These are phyloP conservation scores for Gyromitra esculenta DNA, from an alignment of 2,329 filamentous ascomycete species.

Conservation along the genomic window DNA sequence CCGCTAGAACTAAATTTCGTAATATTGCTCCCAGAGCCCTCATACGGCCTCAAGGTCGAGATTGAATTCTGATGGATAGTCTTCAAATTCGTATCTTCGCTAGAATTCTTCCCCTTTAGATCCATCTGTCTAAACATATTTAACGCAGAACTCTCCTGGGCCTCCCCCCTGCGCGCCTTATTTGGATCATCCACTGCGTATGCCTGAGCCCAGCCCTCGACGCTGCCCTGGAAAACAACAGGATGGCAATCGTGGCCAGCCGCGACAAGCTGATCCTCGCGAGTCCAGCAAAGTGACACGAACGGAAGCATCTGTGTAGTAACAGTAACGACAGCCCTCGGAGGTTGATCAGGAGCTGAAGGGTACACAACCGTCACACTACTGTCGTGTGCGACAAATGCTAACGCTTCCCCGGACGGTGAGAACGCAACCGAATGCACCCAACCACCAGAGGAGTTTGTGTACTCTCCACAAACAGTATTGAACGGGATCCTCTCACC, in stretches of 20 bases:
- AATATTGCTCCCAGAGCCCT: slow-evolving; percentile 69
- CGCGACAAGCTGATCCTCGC: slow-evolving; percentile 91
- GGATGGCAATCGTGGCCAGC: slow-evolving; percentile 92
- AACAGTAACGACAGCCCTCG: slow-evolving; percentile 87
- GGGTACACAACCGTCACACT: slow-evolving; percentile 97
- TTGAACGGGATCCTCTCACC: slow-evolving; percentile 97
- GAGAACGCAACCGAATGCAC: slow-evolving; percentile 93
- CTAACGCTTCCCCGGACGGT: slow-evolving; percentile 88
- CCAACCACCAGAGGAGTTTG: slow-evolving; percentile 98
- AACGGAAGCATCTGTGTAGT: slow-evolving; percentile 91
- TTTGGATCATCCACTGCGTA: slow-evolving; percentile 60
- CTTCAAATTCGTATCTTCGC: slow-evolving; percentile 92
- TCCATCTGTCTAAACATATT: slow-evolving; percentile 99
- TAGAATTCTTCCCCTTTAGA: slow-evolving; percentile 82
- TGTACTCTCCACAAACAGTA: slow-evolving; percentile 94
- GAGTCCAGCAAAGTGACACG: slow-evolving; percentile 90
- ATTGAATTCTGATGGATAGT: slow-evolving; percentile 98
- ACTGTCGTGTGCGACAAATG: slow-evolving; percentile 94
- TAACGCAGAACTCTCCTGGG: slow-evolving; percentile 83
- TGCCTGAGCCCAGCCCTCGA: slow-evolving; percentile 76
- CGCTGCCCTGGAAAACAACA: slow-evolving; percentile 83
- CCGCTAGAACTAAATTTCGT: slow-evolving; percentile 85
- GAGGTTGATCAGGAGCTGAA: slow-evolving; percentile 86
- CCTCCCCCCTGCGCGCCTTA: slow-evolving; percentile 67
- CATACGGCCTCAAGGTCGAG: slow-evolving; percentile 80